Evolutionary conservation across 495 filamentous ascomycete genomes (phyloP), one percentile per base, ranked within the genome.

Genomic region (Neurospora discreta): DNA sequence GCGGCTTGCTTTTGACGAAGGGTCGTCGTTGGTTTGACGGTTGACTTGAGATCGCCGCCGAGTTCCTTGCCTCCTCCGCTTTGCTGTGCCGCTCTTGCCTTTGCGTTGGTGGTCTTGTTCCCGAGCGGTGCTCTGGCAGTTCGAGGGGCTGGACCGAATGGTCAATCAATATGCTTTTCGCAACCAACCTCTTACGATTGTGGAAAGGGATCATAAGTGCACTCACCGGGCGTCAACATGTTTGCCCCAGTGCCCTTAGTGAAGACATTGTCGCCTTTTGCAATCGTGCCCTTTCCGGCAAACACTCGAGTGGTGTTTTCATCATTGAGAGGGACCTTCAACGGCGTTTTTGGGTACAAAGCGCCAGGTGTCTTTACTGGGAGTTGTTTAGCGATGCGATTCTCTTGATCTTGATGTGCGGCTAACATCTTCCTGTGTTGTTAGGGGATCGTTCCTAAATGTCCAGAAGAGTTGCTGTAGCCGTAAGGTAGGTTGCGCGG

Each of bases 51-150:
- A 69, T 83, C 76, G n/a, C 78, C 79, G 30, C 78, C 76, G 42
- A 78, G 77, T 20, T 78, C 75, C 73, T 85, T 86, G 52, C 76
- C 84, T 20, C 80, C 83, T 1, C 80, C 76, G 5, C 81, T 76
- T 23, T 81, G 93, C 75, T 90, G 89, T 43, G 90, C 85, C 5
- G 86, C 86, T 76, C 85, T 92, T 69, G 92, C 86, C 83, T 95
- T 98, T 46, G 91, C 92, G 81, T 99, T 99, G 58, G 95, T 98
- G 0, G 95, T 98, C 81, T 99, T 99, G 84, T 90, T 86, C 43
- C 96, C 96, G 69, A 98, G 82, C 5, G 92, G 90, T 44, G 95
- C 94, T 73, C 93, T 90, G 67, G 30, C 74, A 15, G 86, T 91
- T 46, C 89, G 88, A 67, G 90, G 87, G 60, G 86, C 91, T 92